Conservation (phyloP, 805 yeast genomes). For the Teunomyces lycoperdinae region DNA sequence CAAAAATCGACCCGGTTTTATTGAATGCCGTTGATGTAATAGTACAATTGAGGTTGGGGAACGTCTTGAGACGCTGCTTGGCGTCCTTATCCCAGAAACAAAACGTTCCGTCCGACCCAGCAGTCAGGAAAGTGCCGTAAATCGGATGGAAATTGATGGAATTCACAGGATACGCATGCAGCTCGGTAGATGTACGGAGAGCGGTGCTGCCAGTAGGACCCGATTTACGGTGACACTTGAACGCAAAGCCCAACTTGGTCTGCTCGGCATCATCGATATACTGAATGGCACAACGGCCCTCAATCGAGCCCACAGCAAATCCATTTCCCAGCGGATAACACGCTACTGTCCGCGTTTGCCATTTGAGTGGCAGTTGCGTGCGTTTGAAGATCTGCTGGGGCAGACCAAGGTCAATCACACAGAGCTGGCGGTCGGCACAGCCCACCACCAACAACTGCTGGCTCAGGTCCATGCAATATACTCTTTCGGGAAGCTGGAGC, state of each 20-base stretch:
- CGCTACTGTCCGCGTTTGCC: constrained; percentile 79
- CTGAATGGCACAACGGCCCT: constrained; percentile 94
- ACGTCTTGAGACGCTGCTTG: constrained; percentile 78
- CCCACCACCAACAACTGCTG: constrained; percentile 87
- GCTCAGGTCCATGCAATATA: constrained; percentile 81
- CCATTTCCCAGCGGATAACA: constrained; percentile 94
- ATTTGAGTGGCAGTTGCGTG: constrained; percentile 73
- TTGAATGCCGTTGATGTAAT: constrained; percentile 80
- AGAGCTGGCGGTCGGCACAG: constrained; percentile 84
- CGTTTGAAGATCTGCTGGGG: constrained; percentile 82
- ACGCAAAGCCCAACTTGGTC: constrained; percentile 72
- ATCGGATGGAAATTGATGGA: constrained; percentile 83
- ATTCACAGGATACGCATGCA: constrained; percentile 75
- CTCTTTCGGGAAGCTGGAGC: constrained; percentile 82
- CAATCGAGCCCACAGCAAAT: constrained; percentile 87
- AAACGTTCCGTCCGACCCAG: constrained; percentile 92
- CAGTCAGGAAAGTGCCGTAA: constrained; percentile 88
- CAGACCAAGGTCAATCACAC: constrained; percentile 71
- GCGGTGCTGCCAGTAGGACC: constrained; percentile 33
- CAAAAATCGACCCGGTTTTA: constrained; percentile 77
- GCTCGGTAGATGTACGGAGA: constrained; percentile 35
- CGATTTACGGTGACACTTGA: constrained; percentile 88
- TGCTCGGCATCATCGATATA: constrained; percentile 84
- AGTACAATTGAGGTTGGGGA: constrained; percentile 63
- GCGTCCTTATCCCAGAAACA: constrained; percentile 96